Evolutionary conservation across 2,329 filamentous ascomycete genomes (phyloP).

Genomic region (Verticillium albo-atrum): DNA sequence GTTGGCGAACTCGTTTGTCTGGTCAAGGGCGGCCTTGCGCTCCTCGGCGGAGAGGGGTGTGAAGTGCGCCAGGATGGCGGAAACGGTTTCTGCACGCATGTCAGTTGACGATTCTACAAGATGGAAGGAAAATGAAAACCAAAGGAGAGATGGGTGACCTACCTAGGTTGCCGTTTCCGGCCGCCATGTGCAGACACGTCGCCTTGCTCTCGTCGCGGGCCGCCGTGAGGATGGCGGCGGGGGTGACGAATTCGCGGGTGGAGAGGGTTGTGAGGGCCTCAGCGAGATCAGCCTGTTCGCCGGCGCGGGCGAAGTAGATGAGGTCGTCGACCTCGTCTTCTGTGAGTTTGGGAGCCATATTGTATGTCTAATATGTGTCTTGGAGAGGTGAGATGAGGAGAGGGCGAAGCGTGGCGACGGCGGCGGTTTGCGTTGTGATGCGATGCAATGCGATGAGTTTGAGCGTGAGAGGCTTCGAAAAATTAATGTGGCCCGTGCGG

Average conservation of each 20-base stretch:
- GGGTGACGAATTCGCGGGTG: conserved; percentile 53
- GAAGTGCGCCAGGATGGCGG: conserved; percentile 37
- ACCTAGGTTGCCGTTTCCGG: conserved; percentile 85
- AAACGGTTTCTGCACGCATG: conserved; percentile 36
- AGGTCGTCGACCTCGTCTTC: conserved; percentile 88
- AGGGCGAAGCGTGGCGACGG: background rate
- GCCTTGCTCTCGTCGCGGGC: conserved; percentile 72
- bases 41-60: conserved; percentile 30
- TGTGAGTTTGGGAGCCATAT: conserved; percentile 52
- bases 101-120: no score
- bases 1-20: conserved; percentile 77
- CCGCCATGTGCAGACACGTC: conserved; percentile 86
- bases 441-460: background rate
- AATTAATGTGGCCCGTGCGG: conserved; percentile 5
- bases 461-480: conserved; percentile 2
- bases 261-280: conserved; percentile 54
- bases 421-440: no score
- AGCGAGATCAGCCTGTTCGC: conserved; percentile 68
- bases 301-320: conserved; percentile 77
- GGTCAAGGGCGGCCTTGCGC: conserved; percentile 55
- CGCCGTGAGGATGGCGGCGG: conserved; percentile 61
- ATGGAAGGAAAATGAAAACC: no score
- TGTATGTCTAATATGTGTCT: background rate
- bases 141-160: conserved; percentile 11
- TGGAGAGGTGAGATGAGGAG: background rate